phyloP scores from a whole-genome alignment of 352 stramenopile genomes.

The Nothophytophthora sp. region DNA sequence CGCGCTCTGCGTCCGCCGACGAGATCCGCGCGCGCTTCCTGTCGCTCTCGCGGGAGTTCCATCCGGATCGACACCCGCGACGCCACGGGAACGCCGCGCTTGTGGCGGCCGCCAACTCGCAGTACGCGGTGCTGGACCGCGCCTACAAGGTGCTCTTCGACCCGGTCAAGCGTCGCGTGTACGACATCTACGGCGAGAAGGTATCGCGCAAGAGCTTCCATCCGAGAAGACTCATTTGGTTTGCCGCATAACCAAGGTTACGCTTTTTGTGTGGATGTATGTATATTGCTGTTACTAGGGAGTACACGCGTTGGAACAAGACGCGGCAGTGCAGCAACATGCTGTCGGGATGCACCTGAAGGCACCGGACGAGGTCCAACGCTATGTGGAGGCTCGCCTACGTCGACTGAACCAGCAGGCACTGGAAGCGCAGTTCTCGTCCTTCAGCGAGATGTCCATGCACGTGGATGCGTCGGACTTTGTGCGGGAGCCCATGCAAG shows the following conservation, averaged over 20 bases:
- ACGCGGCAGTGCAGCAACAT: constrained; percentile 31
- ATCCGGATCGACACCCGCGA: constrained; percentile 67
- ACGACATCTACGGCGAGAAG: constrained; percentile 79
- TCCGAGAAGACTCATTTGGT: no score
- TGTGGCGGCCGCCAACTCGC: constrained; percentile 64
- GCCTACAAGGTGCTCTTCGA: constrained; percentile 85
- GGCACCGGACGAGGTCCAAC: constrained; percentile 49
- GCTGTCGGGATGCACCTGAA: constrained; percentile 50
- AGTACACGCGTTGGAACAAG: constrained; percentile 67
- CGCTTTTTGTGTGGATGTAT: no score
- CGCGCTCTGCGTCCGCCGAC: constrained; percentile 49
- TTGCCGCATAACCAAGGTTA: no score
- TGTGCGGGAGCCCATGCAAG: constrained; percentile 61
- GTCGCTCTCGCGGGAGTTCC: constrained; percentile 79
- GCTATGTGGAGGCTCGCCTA: constrained; percentile 55
- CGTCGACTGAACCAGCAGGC: constrained; percentile 67
- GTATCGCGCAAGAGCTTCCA: no score
- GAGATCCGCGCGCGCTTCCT: constrained; percentile 75
- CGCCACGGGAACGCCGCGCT: constrained; percentile 41
- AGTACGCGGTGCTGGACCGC: constrained; percentile 79
- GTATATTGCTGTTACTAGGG: constrained; percentile 24
- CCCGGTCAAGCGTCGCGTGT: constrained; percentile 62
- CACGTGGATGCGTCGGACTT: constrained; percentile 79
- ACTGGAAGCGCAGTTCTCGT: constrained; percentile 77
- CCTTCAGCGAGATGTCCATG: constrained; percentile 83